These are phyloP conservation scores for Polyporus arcularius DNA, from an alignment of 768 basidiomycete species.

Conservation along the genomic window DNA sequence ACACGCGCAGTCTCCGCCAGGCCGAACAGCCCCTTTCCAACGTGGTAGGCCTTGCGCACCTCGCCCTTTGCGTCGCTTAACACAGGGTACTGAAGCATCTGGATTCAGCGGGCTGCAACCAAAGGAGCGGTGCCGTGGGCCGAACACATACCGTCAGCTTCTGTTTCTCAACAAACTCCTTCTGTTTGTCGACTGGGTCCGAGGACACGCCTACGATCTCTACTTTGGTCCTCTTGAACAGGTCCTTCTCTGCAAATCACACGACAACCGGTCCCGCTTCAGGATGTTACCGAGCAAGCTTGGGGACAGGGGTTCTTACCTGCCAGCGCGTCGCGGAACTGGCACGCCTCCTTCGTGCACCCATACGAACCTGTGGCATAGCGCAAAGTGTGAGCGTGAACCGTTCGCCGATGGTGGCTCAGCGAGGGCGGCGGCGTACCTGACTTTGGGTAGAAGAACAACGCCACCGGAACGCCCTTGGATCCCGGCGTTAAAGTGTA, in stretches of 20 bases:
- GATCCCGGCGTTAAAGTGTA: slow-evolving; percentile 63
- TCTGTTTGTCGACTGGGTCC: slow-evolving; percentile 73
- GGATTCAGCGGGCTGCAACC: not conserved
- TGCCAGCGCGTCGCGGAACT: slow-evolving; percentile 76
- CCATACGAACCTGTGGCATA: slow-evolving; percentile 59
- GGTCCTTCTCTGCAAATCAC: slow-evolving; percentile 51
- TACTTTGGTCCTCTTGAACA: slow-evolving; percentile 64
- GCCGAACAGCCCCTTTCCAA: slow-evolving; percentile 71
- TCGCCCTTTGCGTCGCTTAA: slow-evolving; percentile 69
- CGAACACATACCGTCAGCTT: slow-evolving; percentile 55
- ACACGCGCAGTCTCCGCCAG: slow-evolving; percentile 56
- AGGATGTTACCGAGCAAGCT: not conserved
- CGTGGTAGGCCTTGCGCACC: slow-evolving; percentile 61
- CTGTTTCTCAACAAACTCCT: slow-evolving; percentile 70
- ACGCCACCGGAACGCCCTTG: slow-evolving; percentile 57
- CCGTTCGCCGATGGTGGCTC: not conserved
- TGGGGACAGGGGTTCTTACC: slow-evolving; percentile 40
- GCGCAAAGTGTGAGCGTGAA: not conserved
- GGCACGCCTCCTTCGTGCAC: slow-evolving; percentile 81
- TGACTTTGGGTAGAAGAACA: slow-evolving; percentile 81
- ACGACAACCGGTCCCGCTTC: not conserved
- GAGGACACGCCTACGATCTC: slow-evolving; percentile 74
- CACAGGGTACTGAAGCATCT: slow-evolving; percentile 62
- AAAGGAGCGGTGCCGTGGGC: not conserved
- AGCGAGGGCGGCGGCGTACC: slow-evolving; percentile 38